A percentile compares a stretch with the other conserved stretches of the same genome.
These are phyloP conservation scores for Penstemon barbatus DNA, from an alignment of 257 asterid species.

Conservation along the genomic window DNA sequence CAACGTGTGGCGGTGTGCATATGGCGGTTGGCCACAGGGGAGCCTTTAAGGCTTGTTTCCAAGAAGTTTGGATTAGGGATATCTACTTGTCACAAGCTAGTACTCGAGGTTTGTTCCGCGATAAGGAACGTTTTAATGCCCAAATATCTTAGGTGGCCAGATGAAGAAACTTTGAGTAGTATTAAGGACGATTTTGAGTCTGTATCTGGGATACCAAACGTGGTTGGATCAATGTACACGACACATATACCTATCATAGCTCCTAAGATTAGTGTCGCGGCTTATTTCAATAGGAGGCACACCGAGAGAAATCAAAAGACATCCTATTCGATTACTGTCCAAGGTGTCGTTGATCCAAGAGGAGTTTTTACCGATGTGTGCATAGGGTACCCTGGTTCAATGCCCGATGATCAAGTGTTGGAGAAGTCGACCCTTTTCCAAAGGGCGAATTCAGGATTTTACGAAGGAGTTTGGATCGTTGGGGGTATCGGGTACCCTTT, in stretches of 20 bases:
- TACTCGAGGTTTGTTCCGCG: slow-evolving; percentile 1
- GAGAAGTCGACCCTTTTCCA: slow-evolving; percentile 16
- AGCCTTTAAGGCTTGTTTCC: background rate
- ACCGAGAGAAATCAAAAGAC: slow-evolving; percentile 9
- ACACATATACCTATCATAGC: slow-evolving; percentile 2
- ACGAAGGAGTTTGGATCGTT: background rate
- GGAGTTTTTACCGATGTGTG: slow-evolving; percentile 17
- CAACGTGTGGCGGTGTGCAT: background rate
- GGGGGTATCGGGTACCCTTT: slow-evolving; percentile 12
- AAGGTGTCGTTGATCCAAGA: slow-evolving; percentile 9
- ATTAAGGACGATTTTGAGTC: background rate
- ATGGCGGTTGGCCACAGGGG: slow-evolving; percentile 11
- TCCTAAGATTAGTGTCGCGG: slow-evolving; percentile 4
- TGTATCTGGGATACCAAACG: slow-evolving; percentile 1
- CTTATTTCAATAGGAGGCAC: slow-evolving; percentile 10
- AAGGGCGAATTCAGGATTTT: slow-evolving; percentile 10
- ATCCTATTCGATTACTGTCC: slow-evolving; percentile 14
- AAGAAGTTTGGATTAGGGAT: slow-evolving; percentile 10
- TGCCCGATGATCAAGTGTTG: slow-evolving; percentile 18
- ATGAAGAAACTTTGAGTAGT: background rate
- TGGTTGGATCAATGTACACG: slow-evolving; percentile 1
- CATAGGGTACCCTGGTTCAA: slow-evolving; percentile 18
- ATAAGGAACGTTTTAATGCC: slow-evolving; percentile 1
- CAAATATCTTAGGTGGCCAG: background rate
- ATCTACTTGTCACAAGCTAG: slow-evolving; percentile 12